phyloP scores from a whole-genome alignment of 768 basidiomycete genomes.

The Tubosaeta brunneosetosa region DNA sequence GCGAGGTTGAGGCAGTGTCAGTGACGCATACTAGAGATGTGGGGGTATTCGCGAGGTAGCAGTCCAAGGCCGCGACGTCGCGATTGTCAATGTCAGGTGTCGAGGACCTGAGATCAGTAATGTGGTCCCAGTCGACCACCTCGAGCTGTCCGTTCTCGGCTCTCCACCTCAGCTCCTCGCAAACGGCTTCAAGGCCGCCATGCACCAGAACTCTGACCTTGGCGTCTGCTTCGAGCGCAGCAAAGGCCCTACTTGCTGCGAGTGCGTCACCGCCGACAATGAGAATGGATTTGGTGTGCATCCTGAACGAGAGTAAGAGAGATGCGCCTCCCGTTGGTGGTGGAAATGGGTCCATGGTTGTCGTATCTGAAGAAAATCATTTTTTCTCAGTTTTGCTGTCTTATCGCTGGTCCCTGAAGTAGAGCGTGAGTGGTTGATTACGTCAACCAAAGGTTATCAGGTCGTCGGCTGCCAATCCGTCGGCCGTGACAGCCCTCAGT shows the following conservation, averaged over 20 bases:
- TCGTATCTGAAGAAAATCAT: not conserved
- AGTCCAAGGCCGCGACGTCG: conserved; percentile 45
- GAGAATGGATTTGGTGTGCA: conserved; percentile 50
- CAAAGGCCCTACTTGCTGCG: conserved; percentile 79
- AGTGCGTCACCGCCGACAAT: conserved; percentile 76
- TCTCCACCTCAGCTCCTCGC: conserved; percentile 71
- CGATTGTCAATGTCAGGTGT: conserved; percentile 11
- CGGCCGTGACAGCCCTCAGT: too few species aligned
- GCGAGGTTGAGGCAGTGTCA: conserved; percentile 59
- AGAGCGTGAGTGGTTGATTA: too few species aligned
- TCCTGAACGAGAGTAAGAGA: conserved; percentile 71
- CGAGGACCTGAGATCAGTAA: conserved; percentile 35
- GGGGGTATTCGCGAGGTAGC: conserved; percentile 35
- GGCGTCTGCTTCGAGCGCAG: conserved; percentile 77
- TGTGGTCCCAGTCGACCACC: conserved; percentile 50
- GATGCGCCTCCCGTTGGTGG: conserved; percentile 59
- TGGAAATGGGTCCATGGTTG: conserved; percentile 33
- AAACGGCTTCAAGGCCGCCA: conserved; percentile 46
- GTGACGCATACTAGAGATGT: conserved; percentile 72
- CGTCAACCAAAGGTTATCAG: too few species aligned
- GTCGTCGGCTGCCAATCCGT: too few species aligned
- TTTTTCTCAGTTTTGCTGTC: not conserved
- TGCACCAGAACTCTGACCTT: conserved; percentile 59
- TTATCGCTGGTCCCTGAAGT: too few species aligned
- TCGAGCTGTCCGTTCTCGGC: conserved; percentile 49